Conservation (phyloP, 2,329 filamentous ascomycete species). For the Talaromyces rugulosus region DNA sequence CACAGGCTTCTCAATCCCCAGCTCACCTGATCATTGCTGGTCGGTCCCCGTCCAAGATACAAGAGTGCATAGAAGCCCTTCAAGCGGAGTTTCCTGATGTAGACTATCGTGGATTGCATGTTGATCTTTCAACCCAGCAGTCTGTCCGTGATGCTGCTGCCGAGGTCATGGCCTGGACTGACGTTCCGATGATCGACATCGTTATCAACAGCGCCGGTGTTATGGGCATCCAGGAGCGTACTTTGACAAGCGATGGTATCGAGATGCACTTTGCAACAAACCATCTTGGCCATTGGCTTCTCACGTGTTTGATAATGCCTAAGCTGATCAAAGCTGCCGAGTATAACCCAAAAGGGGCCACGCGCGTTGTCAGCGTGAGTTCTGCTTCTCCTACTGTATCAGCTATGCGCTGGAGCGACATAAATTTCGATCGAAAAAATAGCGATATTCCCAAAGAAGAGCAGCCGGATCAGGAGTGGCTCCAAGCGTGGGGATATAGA, state of each 20-base stretch:
- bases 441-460: slow-evolving; percentile 16
- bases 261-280: slow-evolving; percentile 38
- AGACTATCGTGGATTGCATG: slow-evolving; percentile 20
- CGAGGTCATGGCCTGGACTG: slow-evolving; percentile 23
- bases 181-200: slow-evolving; percentile 33
- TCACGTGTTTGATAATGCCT: slow-evolving; percentile 23
- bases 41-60: slow-evolving; percentile 11
- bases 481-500: background rate
- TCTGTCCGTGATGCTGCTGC: slow-evolving; percentile 29
- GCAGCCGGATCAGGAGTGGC: slow-evolving; percentile 25
- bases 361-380: slow-evolving; percentile 26
- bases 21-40: slow-evolving; percentile 13
- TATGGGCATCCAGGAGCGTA: slow-evolving; percentile 27
- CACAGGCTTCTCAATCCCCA: slow-evolving; percentile 18
- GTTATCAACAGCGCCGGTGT: slow-evolving; percentile 44
- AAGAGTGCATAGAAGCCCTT: slow-evolving; percentile 13
- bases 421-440: slow-evolving; percentile 25
- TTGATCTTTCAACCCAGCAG: slow-evolving; percentile 32
- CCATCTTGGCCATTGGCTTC: slow-evolving; percentile 37
- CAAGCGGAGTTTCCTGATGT: slow-evolving; percentile 13
- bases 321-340: slow-evolving; percentile 14
- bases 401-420: slow-evolving; percentile 30
- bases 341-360: slow-evolving; percentile 11
- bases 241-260: slow-evolving; percentile 29
- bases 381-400: slow-evolving; percentile 22